These are phyloP conservation scores for Pleurotus platypus DNA, from an alignment of 768 basidiomycete species.

Conservation along the genomic window DNA sequence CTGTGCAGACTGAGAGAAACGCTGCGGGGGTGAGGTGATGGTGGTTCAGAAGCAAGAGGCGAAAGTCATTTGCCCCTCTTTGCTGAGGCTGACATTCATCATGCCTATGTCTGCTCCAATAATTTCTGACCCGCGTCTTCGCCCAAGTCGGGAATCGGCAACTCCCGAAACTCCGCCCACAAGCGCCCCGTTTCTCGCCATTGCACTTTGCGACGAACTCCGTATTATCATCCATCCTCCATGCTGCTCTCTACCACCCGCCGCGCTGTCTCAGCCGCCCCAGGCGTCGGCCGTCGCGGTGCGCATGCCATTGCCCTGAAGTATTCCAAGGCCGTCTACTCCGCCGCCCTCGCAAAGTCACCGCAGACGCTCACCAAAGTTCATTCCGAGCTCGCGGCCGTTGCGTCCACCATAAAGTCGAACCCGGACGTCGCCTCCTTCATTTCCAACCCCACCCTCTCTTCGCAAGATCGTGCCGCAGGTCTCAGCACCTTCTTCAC, in stretches of 20 bases:
- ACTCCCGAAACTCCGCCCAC: slow-evolving; percentile 7
- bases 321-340: slow-evolving; percentile 81
- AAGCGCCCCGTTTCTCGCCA: slow-evolving; percentile 2
- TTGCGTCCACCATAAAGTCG: slow-evolving; percentile 67
- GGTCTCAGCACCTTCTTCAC: slow-evolving; percentile 68
- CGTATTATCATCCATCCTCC: slow-evolving; percentile 7
- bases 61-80: not conserved
- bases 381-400: slow-evolving; percentile 73
- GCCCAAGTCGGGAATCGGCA: slow-evolving; percentile 9
- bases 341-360: slow-evolving; percentile 80
- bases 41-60: not conserved
- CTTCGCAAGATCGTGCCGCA: slow-evolving; percentile 65
- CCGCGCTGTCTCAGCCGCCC: slow-evolving; percentile 34
- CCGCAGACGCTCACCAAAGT: slow-evolving; percentile 81
- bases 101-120: not conserved
- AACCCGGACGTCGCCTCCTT: slow-evolving; percentile 66
- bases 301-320: slow-evolving; percentile 73
- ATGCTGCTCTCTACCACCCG: slow-evolving; percentile 12
- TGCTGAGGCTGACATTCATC: not conserved
- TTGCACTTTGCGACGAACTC: slow-evolving; percentile 4
- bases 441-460: slow-evolving; percentile 89
- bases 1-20: not conserved
- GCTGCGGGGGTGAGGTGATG: not conserved
- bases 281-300: slow-evolving; percentile 59
- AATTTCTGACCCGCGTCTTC: slow-evolving; percentile 6